These are phyloP conservation scores for Xerocomus potaroensis DNA, from an alignment of 768 basidiomycete genomes.

Conservation along the genomic window DNA sequence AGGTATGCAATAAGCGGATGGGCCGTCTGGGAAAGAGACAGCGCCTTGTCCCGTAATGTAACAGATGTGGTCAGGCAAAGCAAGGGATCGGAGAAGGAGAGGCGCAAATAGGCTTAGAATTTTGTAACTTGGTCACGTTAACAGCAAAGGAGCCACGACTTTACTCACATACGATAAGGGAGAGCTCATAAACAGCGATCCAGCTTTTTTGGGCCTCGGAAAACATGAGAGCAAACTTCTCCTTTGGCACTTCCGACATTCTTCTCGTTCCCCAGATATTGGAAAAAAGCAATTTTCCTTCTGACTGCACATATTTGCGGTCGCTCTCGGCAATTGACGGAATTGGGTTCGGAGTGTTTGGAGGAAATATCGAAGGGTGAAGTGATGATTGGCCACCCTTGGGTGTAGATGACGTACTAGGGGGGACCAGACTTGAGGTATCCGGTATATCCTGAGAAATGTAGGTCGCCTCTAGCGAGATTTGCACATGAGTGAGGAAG, in stretches of 20 bases:
- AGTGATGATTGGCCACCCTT: constrained; percentile 33
- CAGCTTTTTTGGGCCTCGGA: constrained; percentile 56
- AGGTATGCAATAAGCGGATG: constrained; percentile 31
- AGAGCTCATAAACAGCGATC: constrained; percentile 77
- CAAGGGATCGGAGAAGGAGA: constrained; percentile 66
- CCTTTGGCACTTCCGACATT: constrained; percentile 39
- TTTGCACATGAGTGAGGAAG: constrained; percentile 66
- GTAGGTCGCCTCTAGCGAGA: constrained; percentile 80
- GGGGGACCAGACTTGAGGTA: constrained; percentile 42
- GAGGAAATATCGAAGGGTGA: constrained; percentile 73
- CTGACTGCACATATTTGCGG: constrained; percentile 68
- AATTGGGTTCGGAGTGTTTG: constrained; percentile 79
- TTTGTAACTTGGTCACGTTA: constrained; percentile 1
- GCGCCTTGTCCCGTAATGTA: constrained; percentile 80
- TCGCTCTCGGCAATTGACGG: constrained; percentile 72
- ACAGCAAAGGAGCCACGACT: not conserved
- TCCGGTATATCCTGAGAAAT: constrained; percentile 49
- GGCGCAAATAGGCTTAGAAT: constrained; percentile 64
- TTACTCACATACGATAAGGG: constrained; percentile 73
- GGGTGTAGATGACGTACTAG: constrained; percentile 47
- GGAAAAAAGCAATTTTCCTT: constrained; percentile 69
- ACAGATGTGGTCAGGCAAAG: constrained; percentile 80
- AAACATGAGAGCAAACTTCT: constrained; percentile 65
- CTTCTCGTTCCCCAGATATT: constrained; percentile 69
- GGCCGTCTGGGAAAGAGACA: constrained; percentile 42